phyloP scores from a whole-genome alignment of 2,329 filamentous ascomycete genomes.

The Penicillium aurantiogriseum region DNA sequence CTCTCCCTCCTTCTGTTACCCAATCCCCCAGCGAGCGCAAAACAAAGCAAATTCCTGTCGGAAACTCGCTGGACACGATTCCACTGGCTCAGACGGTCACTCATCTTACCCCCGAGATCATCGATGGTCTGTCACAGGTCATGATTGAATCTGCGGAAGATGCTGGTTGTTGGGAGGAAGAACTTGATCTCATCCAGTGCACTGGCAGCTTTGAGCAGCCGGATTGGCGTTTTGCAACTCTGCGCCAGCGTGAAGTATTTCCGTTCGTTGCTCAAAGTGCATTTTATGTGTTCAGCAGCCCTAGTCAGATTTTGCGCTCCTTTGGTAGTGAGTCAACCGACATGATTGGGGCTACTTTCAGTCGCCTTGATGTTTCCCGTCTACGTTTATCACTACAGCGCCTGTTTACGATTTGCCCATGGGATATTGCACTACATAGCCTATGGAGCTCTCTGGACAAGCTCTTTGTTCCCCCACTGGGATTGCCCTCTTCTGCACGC shows the following conservation, averaged over 20 bases:
- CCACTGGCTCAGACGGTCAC: slow-evolving; percentile 34
- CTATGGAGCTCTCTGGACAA: slow-evolving; percentile 43
- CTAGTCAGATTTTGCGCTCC: slow-evolving; percentile 42
- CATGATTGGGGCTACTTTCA: not conserved
- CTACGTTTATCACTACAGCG: slow-evolving; percentile 37
- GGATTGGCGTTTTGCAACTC: slow-evolving; percentile 40
- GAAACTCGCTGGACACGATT: slow-evolving; percentile 9
- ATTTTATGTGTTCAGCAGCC: slow-evolving; percentile 44
- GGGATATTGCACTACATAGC: slow-evolving; percentile 43
- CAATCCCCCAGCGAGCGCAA: slow-evolving; percentile 23
- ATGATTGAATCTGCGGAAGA: slow-evolving; percentile 39
- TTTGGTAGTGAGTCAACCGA: slow-evolving; percentile 31
- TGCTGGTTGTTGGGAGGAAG: slow-evolving; percentile 38
- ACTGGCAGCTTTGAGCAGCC: slow-evolving; percentile 38
- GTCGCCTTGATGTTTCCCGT: slow-evolving; percentile 29
- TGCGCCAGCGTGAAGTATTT: slow-evolving; percentile 37
- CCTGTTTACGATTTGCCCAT: slow-evolving; percentile 40
- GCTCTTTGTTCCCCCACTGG: slow-evolving; percentile 41
- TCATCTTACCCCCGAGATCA: slow-evolving; percentile 39
- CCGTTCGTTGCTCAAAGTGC: slow-evolving; percentile 47
- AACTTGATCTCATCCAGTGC: slow-evolving; percentile 38
- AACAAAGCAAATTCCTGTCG: slow-evolving; percentile 12
- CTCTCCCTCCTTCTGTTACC: slow-evolving; percentile 14
- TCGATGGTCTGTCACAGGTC: slow-evolving; percentile 37
- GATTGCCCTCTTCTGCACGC: slow-evolving; percentile 32